phyloP scores from a whole-genome alignment of 2,329 filamentous ascomycete genomes.

The Nemania sp. region DNA sequence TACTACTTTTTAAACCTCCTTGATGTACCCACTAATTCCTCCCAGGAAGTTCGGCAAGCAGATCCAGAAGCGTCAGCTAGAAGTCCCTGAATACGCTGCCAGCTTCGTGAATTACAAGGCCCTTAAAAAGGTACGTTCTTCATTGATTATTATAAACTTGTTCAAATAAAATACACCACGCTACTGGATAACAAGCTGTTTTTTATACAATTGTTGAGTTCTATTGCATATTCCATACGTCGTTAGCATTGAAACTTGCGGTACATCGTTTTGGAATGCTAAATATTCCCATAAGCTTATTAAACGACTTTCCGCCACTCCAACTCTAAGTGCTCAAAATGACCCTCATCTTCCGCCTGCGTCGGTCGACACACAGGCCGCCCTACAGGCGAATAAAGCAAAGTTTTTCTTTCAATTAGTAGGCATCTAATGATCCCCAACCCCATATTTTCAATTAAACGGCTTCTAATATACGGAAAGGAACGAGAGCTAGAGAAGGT shows the following conservation, averaged over 20 bases:
- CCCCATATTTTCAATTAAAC: constrained; percentile 4
- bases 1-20: not conserved
- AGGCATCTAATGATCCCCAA: constrained; percentile 52
- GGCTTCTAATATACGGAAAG: constrained; percentile 69
- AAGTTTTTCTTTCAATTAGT: constrained; percentile 99
- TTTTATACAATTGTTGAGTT: constrained; percentile 27
- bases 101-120: constrained; percentile 99
- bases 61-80: constrained; percentile 98
- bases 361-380: constrained; percentile 81
- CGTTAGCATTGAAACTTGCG: not conserved
- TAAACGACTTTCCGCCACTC: constrained; percentile 95
- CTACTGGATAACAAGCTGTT: constrained; percentile 23
- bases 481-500: constrained; percentile 98
- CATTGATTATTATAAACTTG: not conserved
- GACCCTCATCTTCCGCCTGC: constrained; percentile 63
- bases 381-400: constrained; percentile 95
- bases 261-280: constrained; percentile 40
- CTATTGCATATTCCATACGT: constrained; percentile 34
- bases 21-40: constrained; percentile 20
- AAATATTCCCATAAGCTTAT: constrained; percentile 77
- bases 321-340: constrained; percentile 82
- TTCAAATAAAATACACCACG: not conserved
- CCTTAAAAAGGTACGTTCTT: constrained; percentile 85
- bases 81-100: constrained; percentile 98
- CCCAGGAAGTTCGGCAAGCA: constrained; percentile 99